Percentiles rank a stretch among this genome's conserved stretches.
Conservation (phyloP, 2,329 filamentous ascomycete genomes). For the Colletotrichum viniferum region DNA sequence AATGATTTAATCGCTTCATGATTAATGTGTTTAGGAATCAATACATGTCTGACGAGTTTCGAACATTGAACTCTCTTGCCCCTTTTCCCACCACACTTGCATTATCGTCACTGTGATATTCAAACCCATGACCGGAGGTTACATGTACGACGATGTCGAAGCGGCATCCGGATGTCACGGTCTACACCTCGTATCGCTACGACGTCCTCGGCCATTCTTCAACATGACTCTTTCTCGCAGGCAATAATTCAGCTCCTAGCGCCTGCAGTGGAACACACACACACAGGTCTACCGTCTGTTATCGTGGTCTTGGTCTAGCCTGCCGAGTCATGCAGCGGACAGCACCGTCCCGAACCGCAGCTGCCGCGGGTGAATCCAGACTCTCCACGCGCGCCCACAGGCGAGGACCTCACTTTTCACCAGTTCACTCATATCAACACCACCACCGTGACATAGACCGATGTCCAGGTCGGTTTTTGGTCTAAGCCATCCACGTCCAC, state of each 20-base stretch:
- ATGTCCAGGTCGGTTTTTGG: background rate
- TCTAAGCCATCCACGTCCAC: background rate
- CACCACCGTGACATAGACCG: background rate
- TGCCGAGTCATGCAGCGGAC: background rate
- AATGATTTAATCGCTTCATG: background rate
- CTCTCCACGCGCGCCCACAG: background rate
- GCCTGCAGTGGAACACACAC: background rate
- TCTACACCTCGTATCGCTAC: background rate
- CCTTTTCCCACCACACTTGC: background rate
- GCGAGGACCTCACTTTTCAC: rapidly evolving
- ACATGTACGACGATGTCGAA: background rate
- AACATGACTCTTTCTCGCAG: background rate
- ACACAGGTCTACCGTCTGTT: background rate
- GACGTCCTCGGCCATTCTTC: background rate
- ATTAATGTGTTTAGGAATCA: background rate
- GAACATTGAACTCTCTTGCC: background rate
- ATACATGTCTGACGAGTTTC: background rate
- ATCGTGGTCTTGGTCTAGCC: background rate
- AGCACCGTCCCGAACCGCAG: background rate
- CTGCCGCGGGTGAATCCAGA: background rate
- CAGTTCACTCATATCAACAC: background rate
- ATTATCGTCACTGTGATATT: background rate
- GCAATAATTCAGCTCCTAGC: background rate
- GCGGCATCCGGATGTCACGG: background rate
- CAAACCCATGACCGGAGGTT: background rate